These are phyloP conservation scores for Cladochytrium replicatum DNA, from an alignment of 192 early-diverging fungal genomes.

Conservation along the genomic window DNA sequence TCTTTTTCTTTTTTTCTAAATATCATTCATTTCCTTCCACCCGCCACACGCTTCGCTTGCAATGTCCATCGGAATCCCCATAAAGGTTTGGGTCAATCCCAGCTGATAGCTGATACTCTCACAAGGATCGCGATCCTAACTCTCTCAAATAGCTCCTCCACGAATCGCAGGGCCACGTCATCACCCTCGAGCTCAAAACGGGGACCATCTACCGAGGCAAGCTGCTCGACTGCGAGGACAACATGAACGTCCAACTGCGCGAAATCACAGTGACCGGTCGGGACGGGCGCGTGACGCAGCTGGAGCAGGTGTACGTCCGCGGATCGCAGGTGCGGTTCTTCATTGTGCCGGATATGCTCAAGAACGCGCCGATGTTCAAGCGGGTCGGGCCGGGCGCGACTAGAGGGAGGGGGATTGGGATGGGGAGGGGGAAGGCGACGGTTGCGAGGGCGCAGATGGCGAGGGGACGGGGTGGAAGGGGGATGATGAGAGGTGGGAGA, in stretches of 20 bases:
- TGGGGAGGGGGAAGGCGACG: constrained; percentile 73
- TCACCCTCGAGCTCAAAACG: constrained; percentile 92
- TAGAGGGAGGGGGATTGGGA: constrained; percentile 75
- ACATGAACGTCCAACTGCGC: constrained; percentile 97
- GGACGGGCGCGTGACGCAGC: constrained; percentile 81
- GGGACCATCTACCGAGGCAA: constrained; percentile 90
- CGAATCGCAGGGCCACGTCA: constrained; percentile 93
- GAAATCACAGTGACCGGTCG: constrained; percentile 88
- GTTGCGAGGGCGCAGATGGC: constrained; percentile 65
- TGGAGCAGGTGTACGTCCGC: constrained; percentile 94
- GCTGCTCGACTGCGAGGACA: constrained; percentile 93
- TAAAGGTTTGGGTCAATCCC: constrained; percentile 59
- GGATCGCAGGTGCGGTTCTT: constrained; percentile 78
- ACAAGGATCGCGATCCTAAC: too few species aligned
- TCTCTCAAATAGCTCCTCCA: constrained; percentile 84
- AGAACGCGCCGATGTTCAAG: constrained; percentile 99
- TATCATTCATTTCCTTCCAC: too few species aligned
- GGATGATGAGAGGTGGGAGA: too few species aligned
- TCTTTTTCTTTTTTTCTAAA: too few species aligned
- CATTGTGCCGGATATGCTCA: constrained; percentile 95
- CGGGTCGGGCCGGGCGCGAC: constrained; percentile 69
- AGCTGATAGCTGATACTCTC: too few species aligned
- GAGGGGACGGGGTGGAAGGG: neutral
- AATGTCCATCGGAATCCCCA: constrained; percentile 87
- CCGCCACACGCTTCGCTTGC: neutral